A percentile compares a stretch with the other conserved stretches of the same genome.
Evolutionary conservation across 352 stramenopile genomes (phyloP).

Genomic region (Globisporangium recalcitrans): DNA sequence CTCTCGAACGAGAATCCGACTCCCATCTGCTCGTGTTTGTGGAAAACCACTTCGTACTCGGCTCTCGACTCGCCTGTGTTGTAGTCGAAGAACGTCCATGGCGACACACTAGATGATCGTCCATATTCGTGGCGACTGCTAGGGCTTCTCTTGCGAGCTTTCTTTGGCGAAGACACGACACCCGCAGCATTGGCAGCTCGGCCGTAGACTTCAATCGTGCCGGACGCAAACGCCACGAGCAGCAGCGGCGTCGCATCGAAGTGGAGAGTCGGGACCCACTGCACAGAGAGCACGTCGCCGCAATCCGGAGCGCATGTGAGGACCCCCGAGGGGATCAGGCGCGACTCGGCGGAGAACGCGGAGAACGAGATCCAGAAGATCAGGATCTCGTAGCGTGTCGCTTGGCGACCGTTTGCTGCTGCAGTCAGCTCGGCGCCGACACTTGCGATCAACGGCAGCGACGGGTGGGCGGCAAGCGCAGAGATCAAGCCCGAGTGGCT

Average conservation of each 20-base stretch:
- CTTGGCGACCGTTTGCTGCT: slow-evolving; percentile 15
- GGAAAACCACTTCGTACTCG: slow-evolving; percentile 60
- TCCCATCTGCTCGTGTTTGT: slow-evolving; percentile 29
- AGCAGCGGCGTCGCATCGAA: slow-evolving; percentile 78
- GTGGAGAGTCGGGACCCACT: slow-evolving; percentile 76
- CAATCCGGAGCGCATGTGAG: slow-evolving; percentile 40
- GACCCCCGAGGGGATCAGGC: slow-evolving; percentile 73
- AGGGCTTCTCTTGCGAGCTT: slow-evolving; percentile 15
- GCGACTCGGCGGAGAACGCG: slow-evolving; percentile 71
- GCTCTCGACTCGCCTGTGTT: slow-evolving; percentile 52
- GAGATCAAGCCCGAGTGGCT: slow-evolving; percentile 64
- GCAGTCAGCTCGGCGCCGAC: slow-evolving; percentile 28
- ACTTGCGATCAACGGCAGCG: slow-evolving; percentile 66
- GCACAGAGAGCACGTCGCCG: slow-evolving; percentile 62
- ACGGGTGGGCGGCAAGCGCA: slow-evolving; percentile 70
- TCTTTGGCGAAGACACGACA: slow-evolving; percentile 51
- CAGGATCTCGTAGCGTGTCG: slow-evolving; percentile 50
- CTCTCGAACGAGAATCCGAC: slow-evolving; percentile 45
- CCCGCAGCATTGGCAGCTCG: slow-evolving; percentile 40
- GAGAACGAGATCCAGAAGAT: slow-evolving; percentile 85
- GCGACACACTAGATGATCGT: slow-evolving; percentile 45
- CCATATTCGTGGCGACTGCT: slow-evolving; percentile 17
- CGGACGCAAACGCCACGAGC: slow-evolving; percentile 54
- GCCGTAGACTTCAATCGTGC: slow-evolving; percentile 61
- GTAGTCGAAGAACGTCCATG: slow-evolving; percentile 76